Evolutionary conservation across 768 basidiomycete genomes (phyloP).

Genomic region (Hygrocybe punicea): DNA sequence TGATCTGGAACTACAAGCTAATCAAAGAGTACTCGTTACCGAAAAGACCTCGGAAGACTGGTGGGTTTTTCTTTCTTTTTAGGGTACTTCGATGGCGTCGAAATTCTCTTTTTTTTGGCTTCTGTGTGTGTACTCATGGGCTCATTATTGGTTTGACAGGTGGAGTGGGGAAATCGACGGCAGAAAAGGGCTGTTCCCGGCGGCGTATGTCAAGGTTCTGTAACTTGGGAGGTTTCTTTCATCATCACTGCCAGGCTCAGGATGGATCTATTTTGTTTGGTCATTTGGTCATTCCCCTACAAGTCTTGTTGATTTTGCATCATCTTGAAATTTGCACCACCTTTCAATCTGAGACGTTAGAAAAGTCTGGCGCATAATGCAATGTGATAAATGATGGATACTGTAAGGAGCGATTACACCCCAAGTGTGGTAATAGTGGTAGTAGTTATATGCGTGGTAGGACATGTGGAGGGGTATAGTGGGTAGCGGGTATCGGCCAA

Average conservation of each 20-base stretch:
- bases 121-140: not conserved
- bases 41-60: constrained; percentile 74
- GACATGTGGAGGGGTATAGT: not conserved
- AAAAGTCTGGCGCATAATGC: no score
- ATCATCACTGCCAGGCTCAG: no score
- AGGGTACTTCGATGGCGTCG: not conserved
- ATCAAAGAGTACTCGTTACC: constrained; percentile 57
- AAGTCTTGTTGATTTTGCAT: not conserved
- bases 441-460: not conserved
- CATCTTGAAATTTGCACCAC: no score
- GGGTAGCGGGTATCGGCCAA: not conserved
- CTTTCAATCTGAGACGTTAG: no score
- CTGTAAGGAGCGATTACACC: no score
- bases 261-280: not conserved
- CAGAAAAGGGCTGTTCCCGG: constrained; percentile 59
- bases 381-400: no score
- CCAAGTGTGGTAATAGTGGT: not conserved
- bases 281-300: not conserved
- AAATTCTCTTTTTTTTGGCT: not conserved
- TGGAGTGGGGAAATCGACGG: constrained; percentile 65
- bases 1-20: constrained; percentile 58
- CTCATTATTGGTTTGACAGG: constrained; percentile 38
- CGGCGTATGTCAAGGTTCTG: constrained; percentile 63
- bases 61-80: constrained; percentile 39
- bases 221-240: constrained; percentile 23